phyloP scores from a whole-genome alignment of 208 protist genomes.

The Acanthamoeba castellanii region DNA sequence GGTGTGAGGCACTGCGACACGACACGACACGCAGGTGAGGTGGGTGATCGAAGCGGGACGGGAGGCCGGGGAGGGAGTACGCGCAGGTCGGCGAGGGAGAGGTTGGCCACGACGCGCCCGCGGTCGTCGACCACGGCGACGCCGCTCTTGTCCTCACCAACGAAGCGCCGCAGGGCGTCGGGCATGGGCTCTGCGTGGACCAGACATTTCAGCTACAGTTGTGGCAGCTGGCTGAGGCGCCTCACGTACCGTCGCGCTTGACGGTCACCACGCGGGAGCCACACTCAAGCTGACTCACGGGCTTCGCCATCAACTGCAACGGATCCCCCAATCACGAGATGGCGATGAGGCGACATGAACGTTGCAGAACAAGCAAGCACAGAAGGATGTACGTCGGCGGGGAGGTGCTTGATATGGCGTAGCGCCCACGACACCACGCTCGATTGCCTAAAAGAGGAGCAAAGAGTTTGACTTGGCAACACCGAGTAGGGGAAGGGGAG shows the following conservation, averaged over 20 bases:
- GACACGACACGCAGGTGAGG: neutral
- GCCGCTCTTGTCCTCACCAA: neutral
- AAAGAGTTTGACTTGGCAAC: neutral
- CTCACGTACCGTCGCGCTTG: neutral
- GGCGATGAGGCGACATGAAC: neutral
- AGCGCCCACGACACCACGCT: constrained; percentile 3
- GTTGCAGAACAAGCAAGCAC: neutral
- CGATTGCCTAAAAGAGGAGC: neutral
- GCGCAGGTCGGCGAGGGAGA: constrained; percentile 22
- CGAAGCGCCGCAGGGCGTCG: neutral
- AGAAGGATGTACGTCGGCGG: neutral
- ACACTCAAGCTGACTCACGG: neutral
- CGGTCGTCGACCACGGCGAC: neutral
- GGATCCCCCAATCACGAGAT: neutral
- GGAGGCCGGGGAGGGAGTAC: neutral
- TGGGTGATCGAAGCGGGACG: neutral
- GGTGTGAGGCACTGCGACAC: constrained; percentile 2
- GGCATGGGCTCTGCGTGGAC: neutral
- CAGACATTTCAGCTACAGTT: too few relatives aligned
- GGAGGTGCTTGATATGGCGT: neutral
- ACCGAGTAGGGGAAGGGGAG: neutral
- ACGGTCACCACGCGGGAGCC: neutral
- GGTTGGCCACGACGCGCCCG: constrained; percentile 12
- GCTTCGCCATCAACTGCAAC: neutral
- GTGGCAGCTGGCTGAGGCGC: too few relatives aligned